phyloP scores from a whole-genome alignment of 345 rosid species.

The Camelina sativa region DNA sequence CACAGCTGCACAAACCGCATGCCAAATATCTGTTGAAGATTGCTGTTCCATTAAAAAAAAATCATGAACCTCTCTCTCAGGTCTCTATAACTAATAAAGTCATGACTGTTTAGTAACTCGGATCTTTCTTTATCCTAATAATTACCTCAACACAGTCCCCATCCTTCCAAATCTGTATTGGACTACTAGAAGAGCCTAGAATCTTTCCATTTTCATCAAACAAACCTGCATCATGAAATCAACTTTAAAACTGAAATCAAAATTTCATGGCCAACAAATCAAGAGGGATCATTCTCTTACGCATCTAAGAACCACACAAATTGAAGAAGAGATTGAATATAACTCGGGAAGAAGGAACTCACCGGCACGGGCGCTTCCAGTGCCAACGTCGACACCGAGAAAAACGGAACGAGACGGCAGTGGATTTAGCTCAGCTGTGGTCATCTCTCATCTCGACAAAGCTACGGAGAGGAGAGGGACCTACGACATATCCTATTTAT shows the following conservation, averaged over 20 bases:
- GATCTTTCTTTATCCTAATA: not conserved
- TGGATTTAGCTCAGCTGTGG: constrained; percentile 45
- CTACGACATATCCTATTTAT: too few relatives aligned
- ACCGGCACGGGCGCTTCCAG: constrained; percentile 99
- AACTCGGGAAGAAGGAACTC: not conserved
- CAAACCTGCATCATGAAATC: constrained; percentile 57
- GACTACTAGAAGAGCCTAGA: constrained; percentile 80
- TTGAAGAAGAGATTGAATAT: too few relatives aligned
- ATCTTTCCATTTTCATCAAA: constrained; percentile 89
- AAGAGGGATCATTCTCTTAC: too few relatives aligned
- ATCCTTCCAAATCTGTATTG: constrained; percentile 95
- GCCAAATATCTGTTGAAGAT: constrained; percentile 99
- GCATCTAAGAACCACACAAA: too few relatives aligned
- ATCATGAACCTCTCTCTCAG: too few relatives aligned
- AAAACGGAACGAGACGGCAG: constrained; percentile 55
- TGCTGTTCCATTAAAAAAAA: constrained; percentile 55
- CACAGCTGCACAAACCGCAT: constrained; percentile 90
- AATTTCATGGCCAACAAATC: too few relatives aligned
- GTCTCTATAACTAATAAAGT: not conserved
- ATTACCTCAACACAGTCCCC: constrained; percentile 83
- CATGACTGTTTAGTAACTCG: not conserved
- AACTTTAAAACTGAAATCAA: not conserved
- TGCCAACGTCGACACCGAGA: constrained; percentile 96
- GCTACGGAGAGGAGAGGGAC: not conserved
- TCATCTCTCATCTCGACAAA: constrained; percentile 37